A percentile compares a stretch with the other conserved stretches of the same genome.
Evolutionary conservation across 2,329 filamentous ascomycete genomes (phyloP).

Genomic region (Fusarium dlaminii): DNA sequence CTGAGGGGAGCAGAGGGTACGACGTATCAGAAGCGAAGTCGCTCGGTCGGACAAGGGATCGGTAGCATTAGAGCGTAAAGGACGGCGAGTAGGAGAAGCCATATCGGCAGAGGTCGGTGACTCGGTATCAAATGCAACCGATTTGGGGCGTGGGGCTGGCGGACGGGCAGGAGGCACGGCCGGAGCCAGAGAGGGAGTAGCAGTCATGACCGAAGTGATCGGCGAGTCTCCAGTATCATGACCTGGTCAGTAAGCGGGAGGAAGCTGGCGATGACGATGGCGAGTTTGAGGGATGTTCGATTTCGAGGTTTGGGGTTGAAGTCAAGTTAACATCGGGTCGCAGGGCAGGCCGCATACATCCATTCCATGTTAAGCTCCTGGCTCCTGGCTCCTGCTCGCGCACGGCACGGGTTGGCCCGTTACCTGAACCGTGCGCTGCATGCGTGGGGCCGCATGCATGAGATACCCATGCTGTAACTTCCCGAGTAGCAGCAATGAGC

Average conservation of each 20-base stretch:
- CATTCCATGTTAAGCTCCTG: constrained; percentile 26
- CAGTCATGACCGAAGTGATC: constrained; percentile 44
- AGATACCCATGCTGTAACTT: constrained; percentile 14
- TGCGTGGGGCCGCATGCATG: constrained; percentile 29
- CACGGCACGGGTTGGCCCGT: constrained; percentile 38
- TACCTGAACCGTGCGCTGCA: constrained; percentile 34
- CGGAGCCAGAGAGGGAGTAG: constrained; percentile 29
- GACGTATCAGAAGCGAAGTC: constrained; percentile 83
- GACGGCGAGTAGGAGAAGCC: constrained; percentile 42
- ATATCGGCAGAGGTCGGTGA: constrained; percentile 35
- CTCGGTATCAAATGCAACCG: constrained; percentile 36
- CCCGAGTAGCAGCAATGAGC: constrained; percentile 1
- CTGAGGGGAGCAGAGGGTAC: constrained; percentile 82
- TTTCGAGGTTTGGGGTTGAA: constrained; percentile 4
- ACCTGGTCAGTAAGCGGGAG: constrained; percentile 22
- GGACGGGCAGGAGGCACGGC: constrained; percentile 34
- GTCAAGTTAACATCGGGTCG: constrained; percentile 39
- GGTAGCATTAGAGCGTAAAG: constrained; percentile 47
- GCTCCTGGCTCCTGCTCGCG: constrained; percentile 3
- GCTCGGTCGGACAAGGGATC: constrained; percentile 78
- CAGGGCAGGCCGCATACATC: constrained; percentile 32
- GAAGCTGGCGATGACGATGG: not conserved
- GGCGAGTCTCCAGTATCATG: constrained; percentile 38
- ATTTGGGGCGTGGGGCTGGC: constrained; percentile 38
- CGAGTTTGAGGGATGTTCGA: not conserved